phyloP scores from a whole-genome alignment of 1,139 yeast species.

The Meyerozyma guilliermondii region DNA sequence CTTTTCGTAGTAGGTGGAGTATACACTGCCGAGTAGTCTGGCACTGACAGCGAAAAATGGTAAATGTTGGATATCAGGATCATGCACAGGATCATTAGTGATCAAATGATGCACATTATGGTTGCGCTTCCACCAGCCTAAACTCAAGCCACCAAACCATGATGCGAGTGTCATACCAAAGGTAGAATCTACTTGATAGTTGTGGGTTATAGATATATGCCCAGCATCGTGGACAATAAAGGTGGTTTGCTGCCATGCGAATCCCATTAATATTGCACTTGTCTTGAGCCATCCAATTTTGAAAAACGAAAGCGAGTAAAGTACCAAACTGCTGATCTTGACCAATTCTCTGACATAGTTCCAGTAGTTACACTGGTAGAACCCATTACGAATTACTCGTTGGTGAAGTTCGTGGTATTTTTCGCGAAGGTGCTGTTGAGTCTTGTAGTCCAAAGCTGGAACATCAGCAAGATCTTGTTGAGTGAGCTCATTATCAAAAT shows the following conservation, averaged over 20 bases:
- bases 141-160: constrained; percentile 78
- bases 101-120: constrained; percentile 88
- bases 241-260: constrained; percentile 87
- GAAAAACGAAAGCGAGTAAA: constrained; percentile 47
- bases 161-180: constrained; percentile 73
- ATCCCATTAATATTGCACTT: constrained; percentile 65
- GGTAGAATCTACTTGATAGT: constrained; percentile 71
- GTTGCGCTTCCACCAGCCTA: constrained; percentile 94
- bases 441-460: constrained; percentile 63
- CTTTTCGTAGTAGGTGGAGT: constrained; percentile 75
- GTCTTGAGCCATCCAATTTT: constrained; percentile 39
- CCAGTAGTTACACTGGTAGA: constrained; percentile 70
- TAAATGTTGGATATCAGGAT: constrained; percentile 89
- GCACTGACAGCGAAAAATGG: constrained; percentile 88
- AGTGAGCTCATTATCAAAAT: constrained; percentile 53
- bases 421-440: constrained; percentile 53
- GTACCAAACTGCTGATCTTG: constrained; percentile 53
- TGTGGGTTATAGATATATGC: constrained; percentile 76
- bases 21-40: constrained; percentile 59
- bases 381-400: constrained; percentile 50
- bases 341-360: constrained; percentile 62
- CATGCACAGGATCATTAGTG: constrained; percentile 89
- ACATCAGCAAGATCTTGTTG: constrained; percentile 47
- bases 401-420: constrained; percentile 61
- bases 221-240: constrained; percentile 91